Conservation (phyloP, 371 early-diverging fungal species). For the Mucor irregularis region DNA sequence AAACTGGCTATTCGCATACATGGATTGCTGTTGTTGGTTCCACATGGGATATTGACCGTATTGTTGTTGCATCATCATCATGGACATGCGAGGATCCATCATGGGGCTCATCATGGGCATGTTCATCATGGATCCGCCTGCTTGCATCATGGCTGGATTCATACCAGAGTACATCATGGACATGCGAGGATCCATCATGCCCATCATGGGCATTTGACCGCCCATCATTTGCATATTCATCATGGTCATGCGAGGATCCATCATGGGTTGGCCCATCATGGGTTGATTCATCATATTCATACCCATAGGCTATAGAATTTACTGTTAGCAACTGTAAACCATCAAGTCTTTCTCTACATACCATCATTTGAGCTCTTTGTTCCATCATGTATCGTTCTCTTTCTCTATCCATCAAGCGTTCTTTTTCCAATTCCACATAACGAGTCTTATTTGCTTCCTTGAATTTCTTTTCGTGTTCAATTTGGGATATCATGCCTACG, state of each 20-base stretch:
- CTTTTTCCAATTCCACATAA: conserved; percentile 25
- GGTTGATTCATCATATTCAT: conserved; percentile 20
- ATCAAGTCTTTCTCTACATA: conserved; percentile 1
- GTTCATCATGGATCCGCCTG: conserved; percentile 31
- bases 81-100: conserved; percentile 46
- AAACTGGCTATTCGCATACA: conserved; percentile 16
- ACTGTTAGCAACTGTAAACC: not conserved
- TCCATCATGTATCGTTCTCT: conserved; percentile 32
- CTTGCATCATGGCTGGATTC: conserved; percentile 26
- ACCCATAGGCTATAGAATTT: not conserved
- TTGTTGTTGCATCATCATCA: conserved; percentile 44
- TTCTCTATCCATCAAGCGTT: conserved; percentile 32
- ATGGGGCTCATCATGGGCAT: conserved; percentile 23
- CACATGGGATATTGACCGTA: conserved; percentile 25
- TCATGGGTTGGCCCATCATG: conserved; percentile 28
- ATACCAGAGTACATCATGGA: conserved; percentile 42
- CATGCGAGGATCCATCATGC: conserved; percentile 10
- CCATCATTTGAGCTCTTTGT: conserved; percentile 27
- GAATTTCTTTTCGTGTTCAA: conserved; percentile 42
- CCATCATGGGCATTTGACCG: conserved; percentile 37
- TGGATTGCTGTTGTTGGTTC: conserved; percentile 27
- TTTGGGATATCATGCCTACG: conserved; percentile 49
- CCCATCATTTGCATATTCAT: conserved; percentile 31
- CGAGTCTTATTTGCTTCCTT: conserved; percentile 30
- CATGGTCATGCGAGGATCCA: conserved; percentile 34